phyloP scores from a whole-genome alignment of 108 stramenopile genomes.

The Parmales sp. region DNA sequence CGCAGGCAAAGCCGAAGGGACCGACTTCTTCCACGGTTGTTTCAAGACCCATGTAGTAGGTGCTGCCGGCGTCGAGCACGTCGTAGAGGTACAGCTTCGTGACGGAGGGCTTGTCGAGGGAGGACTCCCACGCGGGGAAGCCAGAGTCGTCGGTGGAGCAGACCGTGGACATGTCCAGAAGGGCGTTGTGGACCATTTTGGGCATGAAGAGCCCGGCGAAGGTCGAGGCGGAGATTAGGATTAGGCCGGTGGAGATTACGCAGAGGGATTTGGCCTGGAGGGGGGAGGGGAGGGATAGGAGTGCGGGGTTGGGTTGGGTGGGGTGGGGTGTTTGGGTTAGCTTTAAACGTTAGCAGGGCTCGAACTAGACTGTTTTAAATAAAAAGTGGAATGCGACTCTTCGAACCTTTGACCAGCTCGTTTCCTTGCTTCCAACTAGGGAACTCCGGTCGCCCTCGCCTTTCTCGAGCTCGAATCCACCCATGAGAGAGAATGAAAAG shows the following conservation, averaged over 20 bases:
- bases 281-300: not conserved
- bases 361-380: too few relatives aligned
- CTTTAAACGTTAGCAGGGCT: too few relatives aligned
- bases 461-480: too few relatives aligned
- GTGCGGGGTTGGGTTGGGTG: too few relatives aligned
- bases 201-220: not conserved
- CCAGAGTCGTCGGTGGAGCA: not conserved
- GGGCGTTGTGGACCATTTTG: not conserved
- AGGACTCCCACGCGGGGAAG: not conserved
- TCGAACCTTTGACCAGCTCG: too few relatives aligned
- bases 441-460: too few relatives aligned
- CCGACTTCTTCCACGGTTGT: not conserved
- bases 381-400: too few relatives aligned
- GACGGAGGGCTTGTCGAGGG: not conserved
- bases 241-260: not conserved
- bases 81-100: not conserved
- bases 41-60: too few relatives aligned
- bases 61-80: not conserved
- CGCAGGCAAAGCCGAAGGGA: not conserved
- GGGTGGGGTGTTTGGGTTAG: too few relatives aligned
- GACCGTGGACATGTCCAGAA: not conserved
- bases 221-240: not conserved
- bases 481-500: too few relatives aligned
- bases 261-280: not conserved
- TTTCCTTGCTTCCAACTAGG: too few relatives aligned